These are phyloP conservation scores for Ascomycota sp. DNA, from an alignment of 2,329 filamentous ascomycete species.

Conservation along the genomic window DNA sequence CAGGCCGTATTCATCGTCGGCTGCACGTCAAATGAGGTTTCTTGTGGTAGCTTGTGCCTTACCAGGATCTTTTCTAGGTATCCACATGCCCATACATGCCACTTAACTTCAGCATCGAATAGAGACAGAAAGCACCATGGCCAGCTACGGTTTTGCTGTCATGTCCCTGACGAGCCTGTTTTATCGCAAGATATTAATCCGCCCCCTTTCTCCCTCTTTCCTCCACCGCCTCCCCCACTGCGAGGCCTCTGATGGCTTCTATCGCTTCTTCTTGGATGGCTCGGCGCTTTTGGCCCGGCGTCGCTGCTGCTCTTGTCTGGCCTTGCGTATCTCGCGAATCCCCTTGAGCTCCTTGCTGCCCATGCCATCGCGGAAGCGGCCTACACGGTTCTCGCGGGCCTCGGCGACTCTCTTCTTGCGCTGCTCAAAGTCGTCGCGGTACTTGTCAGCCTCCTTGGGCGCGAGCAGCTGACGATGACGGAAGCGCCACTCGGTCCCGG, in stretches of 20 bases:
- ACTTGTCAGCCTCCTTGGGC: conserved; percentile 86
- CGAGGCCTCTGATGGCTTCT: too few species aligned
- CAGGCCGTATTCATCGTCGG: too few species aligned
- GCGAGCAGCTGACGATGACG: conserved; percentile 75
- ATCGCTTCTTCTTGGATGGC: conserved; percentile 43
- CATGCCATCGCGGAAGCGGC: conserved; percentile 50
- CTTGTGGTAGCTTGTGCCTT: too few species aligned
- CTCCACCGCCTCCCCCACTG: too few species aligned
- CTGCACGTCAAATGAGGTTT: too few species aligned
- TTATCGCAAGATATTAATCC: too few species aligned
- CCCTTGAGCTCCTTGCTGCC: conserved; percentile 61
- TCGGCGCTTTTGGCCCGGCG: conserved; percentile 75
- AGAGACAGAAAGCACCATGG: too few species aligned
- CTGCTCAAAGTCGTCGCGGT: conserved; percentile 71
- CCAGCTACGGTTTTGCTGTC: too few species aligned
- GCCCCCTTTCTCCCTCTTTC: not conserved
- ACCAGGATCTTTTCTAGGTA: too few species aligned
- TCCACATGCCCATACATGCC: too few species aligned
- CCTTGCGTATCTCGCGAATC: conserved; percentile 68
- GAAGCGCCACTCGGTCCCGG: conserved; percentile 28
- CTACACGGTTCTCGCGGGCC: conserved; percentile 67
- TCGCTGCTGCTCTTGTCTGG: conserved; percentile 55
- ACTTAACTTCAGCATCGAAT: too few species aligned
- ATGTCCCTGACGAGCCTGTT: too few species aligned
- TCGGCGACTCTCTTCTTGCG: conserved; percentile 79